Evolutionary conservation across 1,284 basidiomycete genomes (phyloP).

Genomic region (Trichosporon ovoides): DNA sequence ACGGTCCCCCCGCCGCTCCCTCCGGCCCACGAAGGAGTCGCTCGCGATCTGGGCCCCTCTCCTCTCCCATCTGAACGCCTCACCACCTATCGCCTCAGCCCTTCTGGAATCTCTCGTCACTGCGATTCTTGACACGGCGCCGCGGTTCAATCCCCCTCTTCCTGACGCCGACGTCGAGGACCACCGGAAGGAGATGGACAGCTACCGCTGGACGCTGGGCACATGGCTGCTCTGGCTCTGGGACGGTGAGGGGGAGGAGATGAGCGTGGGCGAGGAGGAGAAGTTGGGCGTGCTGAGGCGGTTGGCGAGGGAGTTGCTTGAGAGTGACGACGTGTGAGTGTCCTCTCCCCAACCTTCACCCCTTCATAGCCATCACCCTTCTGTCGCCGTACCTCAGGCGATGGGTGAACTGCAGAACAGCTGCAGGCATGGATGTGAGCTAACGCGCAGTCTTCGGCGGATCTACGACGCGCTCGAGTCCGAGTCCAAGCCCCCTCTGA

Average conservation of each 20-base stretch:
- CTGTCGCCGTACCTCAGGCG: no score
- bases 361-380: no score
- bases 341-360: no score
- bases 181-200: slow-evolving; percentile 10
- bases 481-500: neutral
- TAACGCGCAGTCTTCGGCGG: slow-evolving; percentile 10
- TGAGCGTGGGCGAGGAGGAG: slow-evolving; percentile 10
- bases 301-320: slow-evolving; percentile 17
- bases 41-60: slow-evolving; percentile 33
- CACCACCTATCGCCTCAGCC: neutral
- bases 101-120: slow-evolving; percentile 10
- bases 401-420: no score
- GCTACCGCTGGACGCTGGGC: slow-evolving; percentile 21
- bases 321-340: slow-evolving; percentile 18
- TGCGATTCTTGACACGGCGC: slow-evolving; percentile 14
- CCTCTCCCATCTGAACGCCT: slow-evolving; percentile 2
- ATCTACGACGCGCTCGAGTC: slow-evolving; percentile 9
- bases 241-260: neutral
- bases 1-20: slow-evolving; percentile 8
- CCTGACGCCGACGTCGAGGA: slow-evolving; percentile 10
- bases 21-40: slow-evolving; percentile 33
- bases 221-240: slow-evolving; percentile 18
- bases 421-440: no score
- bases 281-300: slow-evolving; percentile 1
- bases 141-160: neutral